Evolutionary conservation across 2,329 filamentous ascomycete genomes (phyloP).

Genomic region (Diplodia sapinea): DNA sequence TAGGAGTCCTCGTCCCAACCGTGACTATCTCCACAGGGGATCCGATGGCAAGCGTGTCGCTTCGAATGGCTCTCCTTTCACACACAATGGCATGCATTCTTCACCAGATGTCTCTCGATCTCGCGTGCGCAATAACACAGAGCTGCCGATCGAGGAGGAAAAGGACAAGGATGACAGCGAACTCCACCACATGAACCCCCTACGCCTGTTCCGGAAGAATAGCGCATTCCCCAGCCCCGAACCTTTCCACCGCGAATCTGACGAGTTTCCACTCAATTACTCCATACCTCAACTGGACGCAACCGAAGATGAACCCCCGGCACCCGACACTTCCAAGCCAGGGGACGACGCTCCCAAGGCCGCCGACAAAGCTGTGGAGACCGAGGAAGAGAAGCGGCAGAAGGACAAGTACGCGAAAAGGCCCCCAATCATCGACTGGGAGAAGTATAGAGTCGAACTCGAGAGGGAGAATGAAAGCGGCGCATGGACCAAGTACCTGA

Average conservation of each 20-base stretch:
- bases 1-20: constrained; percentile 12
- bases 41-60: constrained; percentile 5
- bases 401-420: constrained; percentile 28
- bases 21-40: constrained; percentile 24
- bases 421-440: constrained; percentile 33
- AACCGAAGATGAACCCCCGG: neutral
- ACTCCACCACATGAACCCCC: constrained; percentile 25
- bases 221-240: constrained; percentile 29
- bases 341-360: neutral
- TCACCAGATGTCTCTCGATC: constrained; percentile 17
- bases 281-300: constrained; percentile 26
- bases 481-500: constrained; percentile 82
- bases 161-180: neutral
- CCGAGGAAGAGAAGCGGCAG: constrained; percentile 21
- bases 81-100: constrained; percentile 3
- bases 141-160: neutral
- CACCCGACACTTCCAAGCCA: neutral
- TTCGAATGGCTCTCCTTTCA: neutral
- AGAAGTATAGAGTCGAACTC: constrained; percentile 34
- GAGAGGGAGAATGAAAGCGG: constrained; percentile 46
- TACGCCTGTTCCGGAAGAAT: constrained; percentile 18
- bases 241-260: constrained; percentile 33
- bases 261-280: constrained; percentile 39
- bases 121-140: constrained; percentile 4
- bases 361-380: neutral